Percentiles rank a stretch among this genome's conserved stretches.
Evolutionary conservation across 768 basidiomycete species (phyloP).

Genomic region (Tricholoma sp.): DNA sequence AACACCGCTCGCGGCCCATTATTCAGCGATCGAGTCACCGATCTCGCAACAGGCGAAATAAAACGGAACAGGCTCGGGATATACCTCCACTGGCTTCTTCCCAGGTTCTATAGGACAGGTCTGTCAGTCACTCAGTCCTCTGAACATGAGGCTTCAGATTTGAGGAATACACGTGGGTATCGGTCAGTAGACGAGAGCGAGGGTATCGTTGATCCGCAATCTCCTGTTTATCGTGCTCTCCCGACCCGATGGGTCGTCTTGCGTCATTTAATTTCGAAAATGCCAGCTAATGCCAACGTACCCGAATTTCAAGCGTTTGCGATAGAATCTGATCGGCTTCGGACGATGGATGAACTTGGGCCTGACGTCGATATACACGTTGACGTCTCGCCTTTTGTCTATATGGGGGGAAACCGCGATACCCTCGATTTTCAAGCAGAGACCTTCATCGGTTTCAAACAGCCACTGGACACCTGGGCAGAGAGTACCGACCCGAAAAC

Average conservation of each 20-base stretch:
- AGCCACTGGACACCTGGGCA: background rate
- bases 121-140: background rate
- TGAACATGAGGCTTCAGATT: background rate
- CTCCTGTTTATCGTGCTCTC: background rate
- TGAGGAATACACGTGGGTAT: background rate
- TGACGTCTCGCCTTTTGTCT: background rate
- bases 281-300: background rate
- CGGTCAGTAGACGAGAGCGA: background rate
- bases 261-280: background rate
- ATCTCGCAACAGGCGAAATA: background rate
- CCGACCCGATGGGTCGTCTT: background rate
- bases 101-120: background rate
- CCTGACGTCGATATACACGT: background rate
- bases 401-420: background rate
- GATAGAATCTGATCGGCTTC: background rate
- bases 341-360: background rate
- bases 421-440: background rate
- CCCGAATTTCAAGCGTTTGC: background rate
- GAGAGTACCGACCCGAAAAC: background rate
- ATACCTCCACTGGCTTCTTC: background rate
- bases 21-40: background rate
- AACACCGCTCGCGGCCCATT: background rate
- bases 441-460: constrained; percentile 1
- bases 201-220: background rate
- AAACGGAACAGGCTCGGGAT: constrained; percentile 2